Evolutionary conservation across 202 grass and related monocot genomes (phyloP).

Genomic region (Digitaria exilis): DNA sequence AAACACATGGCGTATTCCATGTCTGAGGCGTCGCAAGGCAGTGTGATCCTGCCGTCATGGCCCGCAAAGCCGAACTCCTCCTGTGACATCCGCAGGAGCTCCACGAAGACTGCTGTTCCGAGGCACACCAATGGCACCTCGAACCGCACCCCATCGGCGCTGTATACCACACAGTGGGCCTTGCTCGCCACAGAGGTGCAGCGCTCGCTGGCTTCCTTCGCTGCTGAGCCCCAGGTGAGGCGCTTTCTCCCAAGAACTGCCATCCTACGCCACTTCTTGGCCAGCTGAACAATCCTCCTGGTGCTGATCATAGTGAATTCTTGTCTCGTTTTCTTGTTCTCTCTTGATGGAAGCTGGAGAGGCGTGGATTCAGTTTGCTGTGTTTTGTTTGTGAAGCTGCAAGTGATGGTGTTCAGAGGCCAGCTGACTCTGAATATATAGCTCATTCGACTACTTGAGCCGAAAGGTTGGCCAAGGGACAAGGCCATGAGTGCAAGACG

Average conservation of each 20-base stretch:
- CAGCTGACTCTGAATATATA: conserved; percentile 21
- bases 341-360: neutral
- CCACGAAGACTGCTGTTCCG: conserved; percentile 37
- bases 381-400: conserved; percentile 12
- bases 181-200: conserved; percentile 29
- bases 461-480: neutral
- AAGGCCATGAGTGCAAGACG: conserved; percentile 16
- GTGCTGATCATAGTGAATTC: conserved; percentile 45
- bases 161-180: conserved; percentile 58
- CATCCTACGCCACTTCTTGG: neutral
- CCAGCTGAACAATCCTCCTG: neutral
- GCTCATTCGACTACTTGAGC: too few relatives aligned
- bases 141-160: conserved; percentile 32
- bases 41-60: conserved; percentile 36
- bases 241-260: neutral
- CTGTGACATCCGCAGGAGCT: conserved; percentile 54
- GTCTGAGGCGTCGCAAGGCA: too few relatives aligned
- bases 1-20: too few relatives aligned
- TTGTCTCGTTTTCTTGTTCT: too few relatives aligned
- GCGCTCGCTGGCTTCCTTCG: neutral
- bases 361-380: neutral
- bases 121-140: conserved; percentile 55
- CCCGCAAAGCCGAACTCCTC: conserved; percentile 51
- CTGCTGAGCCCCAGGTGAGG: conserved; percentile 37
- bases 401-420: conserved; percentile 26